Evolutionary conservation across 768 basidiomycete genomes (phyloP).

Genomic region (Suillus bovinus): DNA sequence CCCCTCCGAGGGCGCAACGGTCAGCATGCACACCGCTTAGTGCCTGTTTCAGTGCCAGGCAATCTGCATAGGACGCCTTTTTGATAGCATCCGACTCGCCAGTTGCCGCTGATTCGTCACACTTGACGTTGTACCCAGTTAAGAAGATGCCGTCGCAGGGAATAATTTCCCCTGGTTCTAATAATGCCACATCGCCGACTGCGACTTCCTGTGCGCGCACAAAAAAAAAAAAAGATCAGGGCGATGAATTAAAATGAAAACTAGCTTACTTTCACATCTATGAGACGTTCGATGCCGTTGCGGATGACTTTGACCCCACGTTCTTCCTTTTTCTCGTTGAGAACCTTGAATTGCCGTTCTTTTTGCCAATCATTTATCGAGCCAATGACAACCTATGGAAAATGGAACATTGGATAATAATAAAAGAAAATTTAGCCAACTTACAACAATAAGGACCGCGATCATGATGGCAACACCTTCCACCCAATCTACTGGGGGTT

Average conservation of each 20-base stretch:
- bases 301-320: conserved; percentile 86
- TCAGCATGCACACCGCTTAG: conserved; percentile 18
- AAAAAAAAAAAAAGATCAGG: conserved; percentile 12
- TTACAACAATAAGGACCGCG: conserved; percentile 72
- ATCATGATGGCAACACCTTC: conserved; percentile 87
- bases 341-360: conserved; percentile 88
- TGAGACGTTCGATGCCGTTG: conserved; percentile 61
- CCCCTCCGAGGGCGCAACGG: conserved; percentile 29
- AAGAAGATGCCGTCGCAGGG: conserved; percentile 97
- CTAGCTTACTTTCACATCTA: conserved; percentile 73
- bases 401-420: background rate
- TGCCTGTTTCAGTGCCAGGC: conserved; percentile 50
- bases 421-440: conserved; percentile 22
- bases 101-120: conserved; percentile 95
- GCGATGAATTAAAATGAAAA: background rate
- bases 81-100: conserved; percentile 96
- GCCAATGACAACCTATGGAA: conserved; percentile 75
- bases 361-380: conserved; percentile 99
- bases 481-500: conserved; percentile 94
- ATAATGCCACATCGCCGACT: conserved; percentile 88
- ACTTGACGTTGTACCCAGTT: conserved; percentile 88
- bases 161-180: conserved; percentile 95
- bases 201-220: conserved; percentile 67
- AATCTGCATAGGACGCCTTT: conserved; percentile 79
- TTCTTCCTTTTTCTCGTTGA: conserved; percentile 96